Percentiles rank a stretch among this genome's conserved stretches.
Conservation (phyloP, 2,329 filamentous ascomycete genomes). For the Alternaria brassicae region DNA sequence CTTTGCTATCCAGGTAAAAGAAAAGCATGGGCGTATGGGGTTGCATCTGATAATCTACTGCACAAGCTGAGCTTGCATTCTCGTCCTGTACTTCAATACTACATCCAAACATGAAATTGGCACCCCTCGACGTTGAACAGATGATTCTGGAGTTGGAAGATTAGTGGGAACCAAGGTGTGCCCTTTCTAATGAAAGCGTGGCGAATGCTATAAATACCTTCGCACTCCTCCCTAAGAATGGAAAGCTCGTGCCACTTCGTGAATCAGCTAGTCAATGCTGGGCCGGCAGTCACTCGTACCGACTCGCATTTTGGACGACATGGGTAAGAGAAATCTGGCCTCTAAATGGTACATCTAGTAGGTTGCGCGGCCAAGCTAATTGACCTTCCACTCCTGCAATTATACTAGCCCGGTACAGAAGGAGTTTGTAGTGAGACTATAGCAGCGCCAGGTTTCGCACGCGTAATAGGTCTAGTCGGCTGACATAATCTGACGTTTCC, state of each 20-base stretch:
- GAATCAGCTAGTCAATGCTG: background rate
- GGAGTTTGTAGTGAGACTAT: constrained; percentile 8
- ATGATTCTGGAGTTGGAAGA: too few relatives aligned
- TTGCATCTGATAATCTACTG: constrained; percentile 16
- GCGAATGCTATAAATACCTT: background rate
- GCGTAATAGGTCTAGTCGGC: constrained; percentile 18
- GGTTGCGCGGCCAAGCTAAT: constrained; percentile 9
- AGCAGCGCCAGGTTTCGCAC: constrained; percentile 1
- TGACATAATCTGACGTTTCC: constrained; percentile 28
- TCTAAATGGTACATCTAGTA: background rate
- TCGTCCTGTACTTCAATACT: constrained; percentile 19
- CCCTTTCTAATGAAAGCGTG: background rate
- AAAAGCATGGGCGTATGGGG: constrained; percentile 22
- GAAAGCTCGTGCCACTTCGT: constrained; percentile 2
- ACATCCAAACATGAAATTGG: constrained; percentile 4
- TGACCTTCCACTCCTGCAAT: constrained; percentile 12
- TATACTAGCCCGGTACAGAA: constrained; percentile 12
- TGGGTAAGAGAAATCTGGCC: constrained; percentile 15
- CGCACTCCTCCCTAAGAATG: background rate
- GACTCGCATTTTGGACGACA: constrained; percentile 2
- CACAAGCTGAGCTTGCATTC: constrained; percentile 11
- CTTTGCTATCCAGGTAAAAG: constrained; percentile 10
- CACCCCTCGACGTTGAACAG: background rate
- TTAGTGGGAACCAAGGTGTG: too few relatives aligned
- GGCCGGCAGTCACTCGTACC: constrained; percentile 3